Base-by-base conservation (phyloP, 2,329 filamentous ascomycete genomes). In the Fusarium sp. region DNA sequence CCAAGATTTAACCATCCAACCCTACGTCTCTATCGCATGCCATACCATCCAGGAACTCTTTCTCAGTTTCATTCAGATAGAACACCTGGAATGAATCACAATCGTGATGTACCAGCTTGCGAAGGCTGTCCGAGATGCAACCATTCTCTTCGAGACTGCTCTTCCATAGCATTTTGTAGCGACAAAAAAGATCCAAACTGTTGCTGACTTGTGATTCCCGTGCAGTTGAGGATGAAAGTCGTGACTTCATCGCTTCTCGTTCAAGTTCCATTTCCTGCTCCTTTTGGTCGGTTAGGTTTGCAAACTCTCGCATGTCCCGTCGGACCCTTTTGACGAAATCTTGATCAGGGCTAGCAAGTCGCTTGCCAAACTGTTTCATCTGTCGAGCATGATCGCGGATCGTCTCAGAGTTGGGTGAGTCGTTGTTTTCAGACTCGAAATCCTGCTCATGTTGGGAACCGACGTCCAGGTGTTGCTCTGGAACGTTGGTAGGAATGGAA, bases 271-370 rank as follows among this genome's bases (percentile, higher is more conserved):
- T 30, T 13, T 20, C 31, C 2, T 30, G 3, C 2, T 30, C 30
- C 2, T 15, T n/a, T 8, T 16, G 4, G 2, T 57, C 33, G 1
- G 16, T 4, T 0, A 30, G 1, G 8, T 3, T 11, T 12, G 30
- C 36, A 4, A 33, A 52, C 8, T 5, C 15, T 2, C 31, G 3
- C 0, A 57, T 41, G 1, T 26, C 18, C 0, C 2, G 12, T 20
- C 45, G 20, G 0, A 20, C 8, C 0, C 45, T 8, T 5, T 3
- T 34, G 0, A 28, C 28, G 3, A 40, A 6, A 0, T 1, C 46
- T 2, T 23, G n/a, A 1, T 52, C 45, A 0, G 36, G 46, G 1
- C 18, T 52, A 0, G 46, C 1, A 0, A 52, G 36, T 13, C 36
- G 30, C 4, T 57, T 57, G 1, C 4, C 46, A 0, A 52, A 23